Percentiles rank a stretch among this genome's conserved stretches.
Evolutionary conservation across 345 rosid genomes (phyloP).

Genomic region (Bretschneidera sinensis): DNA sequence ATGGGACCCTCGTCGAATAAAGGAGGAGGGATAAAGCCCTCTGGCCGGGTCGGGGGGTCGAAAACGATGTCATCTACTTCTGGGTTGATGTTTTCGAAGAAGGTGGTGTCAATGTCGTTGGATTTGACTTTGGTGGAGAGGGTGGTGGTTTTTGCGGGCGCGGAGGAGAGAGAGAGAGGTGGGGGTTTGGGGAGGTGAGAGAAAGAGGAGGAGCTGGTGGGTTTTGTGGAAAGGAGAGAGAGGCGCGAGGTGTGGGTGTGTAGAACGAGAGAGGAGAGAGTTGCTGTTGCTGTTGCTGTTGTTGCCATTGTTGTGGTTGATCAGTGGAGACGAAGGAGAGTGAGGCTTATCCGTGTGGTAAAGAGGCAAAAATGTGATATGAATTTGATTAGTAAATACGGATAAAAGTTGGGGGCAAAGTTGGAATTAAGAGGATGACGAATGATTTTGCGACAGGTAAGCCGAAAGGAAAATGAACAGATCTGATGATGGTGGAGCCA

Average conservation of each 20-base stretch:
- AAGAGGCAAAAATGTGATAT: neutral
- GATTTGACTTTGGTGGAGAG: constrained; percentile 28
- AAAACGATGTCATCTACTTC: constrained; percentile 41
- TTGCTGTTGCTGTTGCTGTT: constrained; percentile 31
- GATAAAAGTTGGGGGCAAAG: no score
- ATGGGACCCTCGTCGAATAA: constrained; percentile 68
- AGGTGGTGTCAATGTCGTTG: constrained; percentile 37
- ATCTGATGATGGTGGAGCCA: no score
- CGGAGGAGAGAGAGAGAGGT: constrained; percentile 24
- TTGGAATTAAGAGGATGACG: no score
- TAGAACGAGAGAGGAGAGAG: constrained; percentile 33
- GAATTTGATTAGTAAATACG: neutral
- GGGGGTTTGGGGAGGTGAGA: constrained; percentile 16
- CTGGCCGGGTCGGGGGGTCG: constrained; percentile 65
- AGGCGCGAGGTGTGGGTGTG: constrained; percentile 21
- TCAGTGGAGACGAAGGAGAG: neutral
- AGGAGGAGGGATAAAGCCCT: constrained; percentile 48
- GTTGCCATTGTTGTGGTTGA: constrained; percentile 25
- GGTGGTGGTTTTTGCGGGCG: constrained; percentile 15
- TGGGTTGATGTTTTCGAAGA: constrained; percentile 43
- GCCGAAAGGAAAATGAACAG: no score
- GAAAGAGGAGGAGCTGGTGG: constrained; percentile 18
- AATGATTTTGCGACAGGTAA: no score
- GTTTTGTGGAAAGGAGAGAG: constrained; percentile 23
- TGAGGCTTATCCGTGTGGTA: neutral